phyloP scores from a whole-genome alignment of 441 rosid species.

The Gossypium gossypioides region DNA sequence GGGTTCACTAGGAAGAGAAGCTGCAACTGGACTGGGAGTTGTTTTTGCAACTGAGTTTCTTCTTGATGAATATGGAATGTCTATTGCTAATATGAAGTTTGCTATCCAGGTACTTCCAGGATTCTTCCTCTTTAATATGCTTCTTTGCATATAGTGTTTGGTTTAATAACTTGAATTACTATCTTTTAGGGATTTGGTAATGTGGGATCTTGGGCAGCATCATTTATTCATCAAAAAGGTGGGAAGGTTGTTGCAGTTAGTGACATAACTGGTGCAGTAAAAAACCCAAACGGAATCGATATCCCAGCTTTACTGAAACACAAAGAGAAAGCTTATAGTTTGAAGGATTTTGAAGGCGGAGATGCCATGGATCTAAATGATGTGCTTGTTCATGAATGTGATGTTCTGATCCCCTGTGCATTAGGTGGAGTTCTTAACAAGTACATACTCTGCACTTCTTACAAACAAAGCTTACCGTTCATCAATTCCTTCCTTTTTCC shows the following conservation, averaged over 20 bases:
- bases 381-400: constrained; percentile 62
- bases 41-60: constrained; percentile 39
- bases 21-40: constrained; percentile 45
- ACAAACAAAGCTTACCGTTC: not conserved
- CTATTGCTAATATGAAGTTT: constrained; percentile 26
- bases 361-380: constrained; percentile 48
- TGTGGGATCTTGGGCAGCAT: constrained; percentile 57
- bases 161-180: not conserved
- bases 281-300: constrained; percentile 55
- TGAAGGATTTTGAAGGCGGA: constrained; percentile 50
- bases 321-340: constrained; percentile 35
- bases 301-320: constrained; percentile 41
- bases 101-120: constrained; percentile 32
- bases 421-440: constrained; percentile 76
- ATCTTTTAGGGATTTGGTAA: constrained; percentile 40
- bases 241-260: constrained; percentile 74
- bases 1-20: constrained; percentile 45
- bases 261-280: constrained; percentile 69
- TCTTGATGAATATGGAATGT: constrained; percentile 36
- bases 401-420: constrained; percentile 81
- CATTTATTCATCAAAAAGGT: constrained; percentile 56
- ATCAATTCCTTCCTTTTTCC: not conserved
- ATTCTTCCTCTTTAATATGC: not conserved
- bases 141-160: not conserved
- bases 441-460: constrained; percentile 24